These are phyloP conservation scores for Sporodiniella umbellata DNA, from an alignment of 371 early-diverging fungal species.

Conservation along the genomic window DNA sequence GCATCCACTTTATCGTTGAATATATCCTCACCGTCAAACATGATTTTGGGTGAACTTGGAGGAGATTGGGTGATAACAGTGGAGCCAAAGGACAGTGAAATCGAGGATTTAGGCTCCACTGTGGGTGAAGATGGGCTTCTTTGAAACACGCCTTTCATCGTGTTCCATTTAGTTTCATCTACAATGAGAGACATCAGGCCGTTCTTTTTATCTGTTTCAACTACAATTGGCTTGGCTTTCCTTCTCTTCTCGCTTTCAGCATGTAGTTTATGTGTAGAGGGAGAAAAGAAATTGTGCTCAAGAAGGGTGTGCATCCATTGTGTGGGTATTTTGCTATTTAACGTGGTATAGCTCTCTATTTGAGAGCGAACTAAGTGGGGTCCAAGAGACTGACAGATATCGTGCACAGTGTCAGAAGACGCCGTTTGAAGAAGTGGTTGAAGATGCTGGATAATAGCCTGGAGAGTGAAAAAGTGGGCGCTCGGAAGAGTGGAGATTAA, in stretches of 20 bases:
- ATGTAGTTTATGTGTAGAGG: constrained; percentile 27
- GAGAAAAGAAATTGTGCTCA: constrained; percentile 33
- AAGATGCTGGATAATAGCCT: constrained; percentile 40
- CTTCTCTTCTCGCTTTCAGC: constrained; percentile 41
- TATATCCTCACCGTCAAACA: constrained; percentile 21
- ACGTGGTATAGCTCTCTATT: constrained; percentile 43
- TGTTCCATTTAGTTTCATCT: constrained; percentile 26
- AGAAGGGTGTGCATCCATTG: constrained; percentile 52
- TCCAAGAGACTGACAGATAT: constrained; percentile 52
- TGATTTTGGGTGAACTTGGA: constrained; percentile 22
- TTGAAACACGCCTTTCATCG: constrained; percentile 37
- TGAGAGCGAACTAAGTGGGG: constrained; percentile 53
- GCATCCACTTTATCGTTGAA: constrained; percentile 11
- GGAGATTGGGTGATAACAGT: constrained; percentile 27
- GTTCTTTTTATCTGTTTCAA: constrained; percentile 9
- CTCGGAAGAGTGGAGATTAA: constrained; percentile 56
- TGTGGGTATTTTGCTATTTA: constrained; percentile 53
- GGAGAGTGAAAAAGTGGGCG: constrained; percentile 52
- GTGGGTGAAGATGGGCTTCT: constrained; percentile 16
- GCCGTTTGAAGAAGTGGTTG: constrained; percentile 26
- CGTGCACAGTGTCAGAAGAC: constrained; percentile 3
- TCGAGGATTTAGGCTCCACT: constrained; percentile 1
- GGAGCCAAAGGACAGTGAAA: constrained; percentile 22
- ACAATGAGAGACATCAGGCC: constrained; percentile 33
- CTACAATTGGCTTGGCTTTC: constrained; percentile 26